Base-by-base conservation (phyloP, 495 filamentous ascomycete species). In the Parathielavia appendiculata region DNA sequence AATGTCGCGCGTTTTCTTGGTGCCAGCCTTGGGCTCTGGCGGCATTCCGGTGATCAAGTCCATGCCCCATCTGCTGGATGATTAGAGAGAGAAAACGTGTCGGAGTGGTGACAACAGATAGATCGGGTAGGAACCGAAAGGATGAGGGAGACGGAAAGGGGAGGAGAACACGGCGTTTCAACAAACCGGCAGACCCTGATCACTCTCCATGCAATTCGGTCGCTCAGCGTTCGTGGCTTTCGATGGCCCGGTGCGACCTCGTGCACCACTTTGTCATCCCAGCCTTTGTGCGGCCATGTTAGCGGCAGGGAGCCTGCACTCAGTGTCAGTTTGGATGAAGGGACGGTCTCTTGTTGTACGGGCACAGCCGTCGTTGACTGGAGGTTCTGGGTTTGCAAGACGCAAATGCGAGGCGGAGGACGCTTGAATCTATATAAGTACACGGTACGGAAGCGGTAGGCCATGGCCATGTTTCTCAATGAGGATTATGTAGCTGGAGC, bases 201-300 rank as follows among this genome's bases (percentile, higher is more conserved):
- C 32, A 75, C 54, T 47, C 74, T 73, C 75, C 75, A 78, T 14
- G 76, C 76, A 6, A 72, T 47, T 63, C 67, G 69, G 45, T 76
- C 72, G 5, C 76, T 69, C 54, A 68, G 58, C 0, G 71, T 74
- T 49, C 67, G 60, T 0, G 70, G 66, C 44, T 59, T 55, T 32
- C 73, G 73, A 51, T 76, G 72, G 34, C 68, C 66, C 4, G 73
- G 69, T 13, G 70, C 69, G 8, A 79, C 71, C 41, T 55, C 63
- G 10, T 62, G 57, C 72, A 77, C 74, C 64, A 76, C 74, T 58
- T 74, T 47, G 62, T 77, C 69, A 13, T 76, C 75, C 57, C 75
- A 87, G 65, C 81, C 75, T 57, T 86, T 86, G 69, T 91, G 87
- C 1, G 81, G 78, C 86, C 87, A 90, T 56, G 85, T 79, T 30